These are phyloP conservation scores for Rhizophora apiculata DNA, from an alignment of 345 rosid genomes.

Conservation along the genomic window DNA sequence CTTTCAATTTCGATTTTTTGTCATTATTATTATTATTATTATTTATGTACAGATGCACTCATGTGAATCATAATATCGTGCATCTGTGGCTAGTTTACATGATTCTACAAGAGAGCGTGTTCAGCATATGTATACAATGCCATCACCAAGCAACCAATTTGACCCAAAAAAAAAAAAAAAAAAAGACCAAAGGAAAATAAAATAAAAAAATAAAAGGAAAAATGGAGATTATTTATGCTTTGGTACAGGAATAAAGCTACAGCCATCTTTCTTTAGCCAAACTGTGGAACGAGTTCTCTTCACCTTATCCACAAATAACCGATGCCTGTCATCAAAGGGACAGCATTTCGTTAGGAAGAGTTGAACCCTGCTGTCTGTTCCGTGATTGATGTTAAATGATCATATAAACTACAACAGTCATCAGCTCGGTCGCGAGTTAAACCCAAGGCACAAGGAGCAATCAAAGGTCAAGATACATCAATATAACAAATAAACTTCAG, in stretches of 20 bases:
- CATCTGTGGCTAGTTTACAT: not conserved
- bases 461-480: too few species aligned
- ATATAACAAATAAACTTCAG: too few species aligned
- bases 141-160: not conserved
- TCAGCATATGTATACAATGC: not conserved
- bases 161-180: not conserved
- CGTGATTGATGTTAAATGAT: too few species aligned
- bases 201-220: not conserved
- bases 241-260: constrained; percentile 41
- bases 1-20: too few species aligned
- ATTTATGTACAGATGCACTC: too few species aligned
- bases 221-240: constrained; percentile 20
- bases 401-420: too few species aligned
- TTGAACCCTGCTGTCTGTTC: not conserved
- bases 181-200: not conserved
- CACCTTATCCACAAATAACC: constrained; percentile 59
- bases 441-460: too few species aligned
- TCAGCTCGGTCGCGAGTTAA: too few species aligned
- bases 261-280: constrained; percentile 61
- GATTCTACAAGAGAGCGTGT: not conserved
- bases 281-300: constrained; percentile 66
- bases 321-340: constrained; percentile 49
- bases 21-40: too few species aligned
- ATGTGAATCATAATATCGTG: not conserved
- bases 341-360: not conserved